Base-by-base conservation (phyloP, 768 basidiomycete species). In the Gloeopeniophorella convolvens region DNA sequence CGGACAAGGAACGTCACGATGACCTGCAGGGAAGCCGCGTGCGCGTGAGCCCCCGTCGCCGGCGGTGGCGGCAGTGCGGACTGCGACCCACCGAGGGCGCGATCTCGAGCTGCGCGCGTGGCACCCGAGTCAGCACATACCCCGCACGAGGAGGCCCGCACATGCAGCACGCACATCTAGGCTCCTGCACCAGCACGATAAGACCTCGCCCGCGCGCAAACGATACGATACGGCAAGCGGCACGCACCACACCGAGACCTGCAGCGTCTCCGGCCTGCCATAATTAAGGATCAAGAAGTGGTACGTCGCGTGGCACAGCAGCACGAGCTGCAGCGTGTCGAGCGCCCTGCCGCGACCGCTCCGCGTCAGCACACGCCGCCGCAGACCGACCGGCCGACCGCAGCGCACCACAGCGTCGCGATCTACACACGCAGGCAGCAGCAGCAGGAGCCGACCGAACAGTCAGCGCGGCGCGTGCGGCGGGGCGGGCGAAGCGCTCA, bases 1-100 rank as follows among this genome's bases (percentile, higher is more conserved):
- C 36, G 50, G 45, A 45, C 43, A 10, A 27, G 37, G 28, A 45
- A 51, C 9, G 50, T 51, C 18, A 32, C 36, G 11, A 51, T 45
- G 16, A 40, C 37, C 50, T 51, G 7, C 11, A 31, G 37, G 7
- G n/a, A 8, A 15, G 15, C 23, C 21, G 7, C n/a, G 5, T n/a
- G n/a, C n/a, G n/a, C n/a, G n/a, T n/a, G n/a, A n/a, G n/a, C n/a
- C n/a, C n/a, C n/a, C n/a, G n/a, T n/a, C n/a, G n/a, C n/a, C n/a
- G n/a, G n/a, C n/a, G n/a, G n/a, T n/a, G n/a, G n/a, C n/a, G n/a
- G n/a, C n/a, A 7, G 13, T 21, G 13, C 36, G 21, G n/a, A 16
- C 28, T 18, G 16, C 16, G 12, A 39, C 50, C 8, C 18, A 45
- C 50, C 33, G 50, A 28, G 1, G 50, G 43, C 7, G 43, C 43